Base-by-base conservation (phyloP, 2,329 filamentous ascomycete genomes). In the Pyrenochaeta sp. region DNA sequence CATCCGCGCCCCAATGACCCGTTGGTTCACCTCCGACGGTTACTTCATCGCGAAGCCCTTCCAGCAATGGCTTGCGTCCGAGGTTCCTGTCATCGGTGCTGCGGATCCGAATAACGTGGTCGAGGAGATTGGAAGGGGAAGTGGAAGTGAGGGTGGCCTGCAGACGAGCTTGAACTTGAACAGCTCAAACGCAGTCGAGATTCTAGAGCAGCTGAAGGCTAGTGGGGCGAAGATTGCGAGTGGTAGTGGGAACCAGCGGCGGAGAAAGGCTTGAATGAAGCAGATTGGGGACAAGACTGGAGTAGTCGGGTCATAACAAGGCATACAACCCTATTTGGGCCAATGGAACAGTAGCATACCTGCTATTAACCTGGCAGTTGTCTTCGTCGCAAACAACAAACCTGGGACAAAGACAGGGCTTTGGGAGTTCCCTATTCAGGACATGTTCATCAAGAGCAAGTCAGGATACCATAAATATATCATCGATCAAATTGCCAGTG, bases 11-110 rank as follows among this genome's bases (percentile, higher is more conserved):
- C 84, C 89, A 36, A 94, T 95, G 75, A 86, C 85, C 34, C 83
- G 85, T 52, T 95, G 91, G 90, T 95, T 94, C 67, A 82, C 81
- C 1, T 69, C 78, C 68, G 90, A 96, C 76, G 92, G 92, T 49
- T 85, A 84, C 75, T 93, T 95, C 74, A 85, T 93, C 45, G 85
- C 87, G 8, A 82, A 86, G 65, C 91, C 91, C 5, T 93, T 95
- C 79, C 91, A 95, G 83, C 85, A 88, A 73, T 87, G 91, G 80
- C 81, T 95, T 47, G 91, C 90, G 10, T 84, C 84, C n/a, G 83
- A 85, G 40, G 83, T 94, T 3, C 85, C 88, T 0, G 73, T 85
- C 32, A 84, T 94, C 60, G 91, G 88, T 50, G 83, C 83, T 66
- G 83, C 84, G 32, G 91, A 94, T 69, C 85, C 88, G 27, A 79